These are phyloP conservation scores for Mallotus japonicus DNA, from an alignment of 441 rosid species.

Conservation along the genomic window DNA sequence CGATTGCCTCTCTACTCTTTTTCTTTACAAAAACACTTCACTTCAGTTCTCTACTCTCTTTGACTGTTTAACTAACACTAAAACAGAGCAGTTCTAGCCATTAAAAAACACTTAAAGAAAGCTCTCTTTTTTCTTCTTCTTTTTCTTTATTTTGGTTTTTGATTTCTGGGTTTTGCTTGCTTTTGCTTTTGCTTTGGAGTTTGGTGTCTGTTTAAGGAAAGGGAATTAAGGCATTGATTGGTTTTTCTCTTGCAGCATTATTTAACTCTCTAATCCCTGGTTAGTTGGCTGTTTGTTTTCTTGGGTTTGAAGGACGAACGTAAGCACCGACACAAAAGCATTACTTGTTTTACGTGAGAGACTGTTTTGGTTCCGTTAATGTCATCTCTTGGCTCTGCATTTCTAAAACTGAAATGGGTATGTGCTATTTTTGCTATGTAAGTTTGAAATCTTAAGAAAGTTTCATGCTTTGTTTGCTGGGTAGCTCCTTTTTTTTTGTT, in stretches of 20 bases:
- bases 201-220: conserved; percentile 22
- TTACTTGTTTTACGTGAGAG: neutral
- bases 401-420: conserved; percentile 30
- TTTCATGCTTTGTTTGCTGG: conserved; percentile 18
- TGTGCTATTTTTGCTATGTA: conserved; percentile 6
- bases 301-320: conserved; percentile 9
- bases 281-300: neutral
- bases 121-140: neutral
- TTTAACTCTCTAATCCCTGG: neutral
- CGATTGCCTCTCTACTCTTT: conserved; percentile 15
- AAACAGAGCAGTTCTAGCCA: conserved; percentile 21
- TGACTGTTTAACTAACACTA: conserved; percentile 7
- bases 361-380: conserved; percentile 12
- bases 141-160: neutral
- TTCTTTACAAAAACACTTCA: neutral
- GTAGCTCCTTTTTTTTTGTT: neutral
- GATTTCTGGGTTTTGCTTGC: neutral
- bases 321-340: conserved; percentile 31
- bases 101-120: neutral
- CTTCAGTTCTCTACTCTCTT: conserved; percentile 8
- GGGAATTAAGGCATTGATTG: conserved; percentile 7
- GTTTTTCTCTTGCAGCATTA: neutral
- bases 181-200: neutral
- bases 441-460: conserved; percentile 5
- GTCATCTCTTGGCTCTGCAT: conserved; percentile 25